These are phyloP conservation scores for Colletotrichum sp. DNA, from an alignment of 2,329 filamentous ascomycete species.

Conservation along the genomic window DNA sequence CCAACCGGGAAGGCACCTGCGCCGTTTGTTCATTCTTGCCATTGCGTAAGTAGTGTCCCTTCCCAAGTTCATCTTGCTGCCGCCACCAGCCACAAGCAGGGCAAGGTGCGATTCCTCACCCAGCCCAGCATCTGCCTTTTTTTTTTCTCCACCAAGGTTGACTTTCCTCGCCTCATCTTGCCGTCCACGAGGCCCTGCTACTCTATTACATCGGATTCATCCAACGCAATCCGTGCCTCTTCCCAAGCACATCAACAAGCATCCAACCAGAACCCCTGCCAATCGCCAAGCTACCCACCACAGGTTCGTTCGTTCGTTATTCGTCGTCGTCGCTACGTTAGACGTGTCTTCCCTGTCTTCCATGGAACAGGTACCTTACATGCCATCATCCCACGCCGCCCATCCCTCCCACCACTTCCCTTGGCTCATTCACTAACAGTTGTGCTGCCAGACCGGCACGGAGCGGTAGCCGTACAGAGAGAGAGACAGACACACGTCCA, in stretches of 20 bases:
- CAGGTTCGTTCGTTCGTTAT: background rate
- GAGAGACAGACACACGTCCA: background rate
- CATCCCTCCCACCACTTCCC: background rate
- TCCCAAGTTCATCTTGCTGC: background rate
- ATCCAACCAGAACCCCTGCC: background rate
- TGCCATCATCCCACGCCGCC: background rate
- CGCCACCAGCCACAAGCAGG: background rate
- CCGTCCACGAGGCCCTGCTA: background rate
- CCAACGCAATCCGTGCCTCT: background rate
- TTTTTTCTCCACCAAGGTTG: background rate
- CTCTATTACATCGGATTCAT: background rate
- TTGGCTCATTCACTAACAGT: background rate
- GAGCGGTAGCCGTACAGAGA: background rate
- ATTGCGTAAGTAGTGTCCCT: background rate
- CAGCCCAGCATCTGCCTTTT: background rate
- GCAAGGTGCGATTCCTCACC: background rate
- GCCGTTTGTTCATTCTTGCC: background rate
- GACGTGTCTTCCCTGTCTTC: background rate
- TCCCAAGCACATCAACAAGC: background rate
- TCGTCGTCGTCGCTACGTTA: background rate
- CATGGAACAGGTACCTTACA: background rate
- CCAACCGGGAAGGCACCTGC: background rate
- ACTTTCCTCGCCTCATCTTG: background rate
- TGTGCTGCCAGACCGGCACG: conserved; percentile 2
- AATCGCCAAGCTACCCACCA: background rate